Evolutionary conservation across 2,329 filamentous ascomycete species (phyloP), one percentile per base, ranked within the genome.

Genomic region (Harringtonia lauricola): DNA sequence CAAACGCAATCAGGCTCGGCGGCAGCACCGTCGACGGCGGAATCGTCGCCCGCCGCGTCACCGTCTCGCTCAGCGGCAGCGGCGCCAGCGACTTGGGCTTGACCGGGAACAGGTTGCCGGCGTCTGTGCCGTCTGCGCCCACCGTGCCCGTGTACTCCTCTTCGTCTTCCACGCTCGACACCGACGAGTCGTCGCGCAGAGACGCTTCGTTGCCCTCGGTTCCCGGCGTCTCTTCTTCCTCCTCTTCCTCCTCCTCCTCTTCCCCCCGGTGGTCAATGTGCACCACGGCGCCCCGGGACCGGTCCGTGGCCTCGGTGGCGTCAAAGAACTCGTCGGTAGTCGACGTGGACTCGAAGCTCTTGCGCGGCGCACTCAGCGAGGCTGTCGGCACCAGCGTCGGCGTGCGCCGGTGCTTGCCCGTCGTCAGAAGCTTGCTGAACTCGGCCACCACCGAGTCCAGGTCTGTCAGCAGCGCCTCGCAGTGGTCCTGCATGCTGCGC

Each of bases 241-340:
- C 46, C 39, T 43, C 47, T 34, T 43, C 39, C 26, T 40, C 41
- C 40, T 48, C 39, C 38, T 48, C 48, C 17, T n/a, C n/a, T n/a
- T n/a, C n/a, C n/a, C n/a, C n/a, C n/a, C n/a, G n/a, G n/a, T n/a
- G n/a, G n/a, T n/a, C n/a, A n/a, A n/a, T n/a, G n/a, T n/a, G n/a
- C n/a, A n/a, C n/a, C n/a, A n/a, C n/a, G n/a, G n/a, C n/a, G 24
- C 24, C 24, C 24, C 6, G 24, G 24, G 7, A 6, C 7, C 24
- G 24, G 24, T 26, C 24, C 24, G 24, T 26, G 6, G 75, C 80
- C 55, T 83, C 80, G 1, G 92, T 80, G 1, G 92, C 92, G 59
- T 98, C 92, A 54, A 95, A 98, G 64, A 96, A 98, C 58, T 96
- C 90, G 45, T 94, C 86, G 2, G 76, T 76, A 2, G 85, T 83